Base-by-base conservation (phyloP, 139 green algal genomes). In the Picochlorum costavermella region DNA sequence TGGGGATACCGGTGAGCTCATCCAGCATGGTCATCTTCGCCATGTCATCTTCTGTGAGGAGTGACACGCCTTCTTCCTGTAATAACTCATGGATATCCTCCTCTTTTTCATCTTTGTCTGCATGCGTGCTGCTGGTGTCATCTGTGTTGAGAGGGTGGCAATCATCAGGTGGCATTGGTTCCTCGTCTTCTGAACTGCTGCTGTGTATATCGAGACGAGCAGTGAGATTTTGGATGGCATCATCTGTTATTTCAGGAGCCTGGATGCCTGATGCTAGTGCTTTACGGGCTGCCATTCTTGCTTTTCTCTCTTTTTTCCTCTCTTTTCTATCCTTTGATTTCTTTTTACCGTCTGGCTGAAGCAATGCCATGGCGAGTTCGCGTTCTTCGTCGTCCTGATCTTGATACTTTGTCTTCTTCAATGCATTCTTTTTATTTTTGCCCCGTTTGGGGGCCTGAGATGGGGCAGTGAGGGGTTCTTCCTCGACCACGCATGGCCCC, bases 371-470 rank as follows among this genome's bases (percentile, higher is more conserved):
- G 1, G 85, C 86, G 56, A 97, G 72, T 61, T 78, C 55, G 3
- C 84, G 72, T 62, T 98, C 91, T 66, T 97, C 90, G 60, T 94
- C 85, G 62, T 98, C 93, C 78, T 97, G 92, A 43, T 95, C 87
- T 0, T 70, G 86, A 59, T 97, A 97, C 67, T 89, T 92, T 26
- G 81, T 78, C 33, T 40, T 40, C 73, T 59, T 59, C 23, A 59
- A 31, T 59, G 20, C 65, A 64, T 85, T 83, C 68, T 94, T 95
- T 29, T 56, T 65, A 64, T 95, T 96, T 12, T 64, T 71, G 20
- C 60, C 49, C 77, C 92, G 90, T 60, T 87, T 89, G 2, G 88
- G 80, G 29, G 64, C 45, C 44, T 61, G 46, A 57, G 64, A 43
- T 48, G 74, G 59, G 6, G 57, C 23, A 63, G 60, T 48, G 57